Conservation (phyloP, 176 grass and related monocot species). For the Carex pumila region DNA sequence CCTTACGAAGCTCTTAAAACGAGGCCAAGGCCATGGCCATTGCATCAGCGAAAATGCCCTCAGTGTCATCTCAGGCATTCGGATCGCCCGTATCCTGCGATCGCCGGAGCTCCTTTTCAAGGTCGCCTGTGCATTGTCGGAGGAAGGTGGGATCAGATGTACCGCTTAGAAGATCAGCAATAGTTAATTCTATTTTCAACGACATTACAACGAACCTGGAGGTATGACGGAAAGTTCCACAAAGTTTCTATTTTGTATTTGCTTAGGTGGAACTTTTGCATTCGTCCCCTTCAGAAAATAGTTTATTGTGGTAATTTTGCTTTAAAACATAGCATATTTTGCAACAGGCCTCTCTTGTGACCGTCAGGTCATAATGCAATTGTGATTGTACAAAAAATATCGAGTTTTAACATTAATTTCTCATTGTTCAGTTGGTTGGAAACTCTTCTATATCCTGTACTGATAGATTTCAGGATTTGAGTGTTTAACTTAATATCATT, state of each 20-base stretch:
- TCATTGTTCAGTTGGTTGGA: neutral
- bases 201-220: neutral
- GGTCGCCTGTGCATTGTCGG: neutral
- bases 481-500: neutral
- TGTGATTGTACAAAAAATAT: neutral
- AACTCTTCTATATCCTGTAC: neutral
- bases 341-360: too few relatives aligned
- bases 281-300: neutral
- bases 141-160: neutral
- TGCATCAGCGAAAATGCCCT: conserved; percentile 1
- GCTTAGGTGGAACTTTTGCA: neutral
- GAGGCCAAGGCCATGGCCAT: conserved; percentile 9
- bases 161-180: neutral
- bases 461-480: neutral
- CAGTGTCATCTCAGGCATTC: neutral
- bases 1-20: neutral
- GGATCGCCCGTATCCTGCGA: neutral
- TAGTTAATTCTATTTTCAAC: conserved; percentile 10
- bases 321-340: neutral
- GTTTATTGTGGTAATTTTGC: neutral
- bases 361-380: neutral
- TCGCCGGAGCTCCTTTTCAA: neutral
- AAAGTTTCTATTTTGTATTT: neutral
- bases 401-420: neutral
- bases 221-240: neutral